A percentile compares a stretch with the other conserved stretches of the same genome.
Conservation (phyloP, 2,329 filamentous ascomycete genomes). For the Penicillium expansum region DNA sequence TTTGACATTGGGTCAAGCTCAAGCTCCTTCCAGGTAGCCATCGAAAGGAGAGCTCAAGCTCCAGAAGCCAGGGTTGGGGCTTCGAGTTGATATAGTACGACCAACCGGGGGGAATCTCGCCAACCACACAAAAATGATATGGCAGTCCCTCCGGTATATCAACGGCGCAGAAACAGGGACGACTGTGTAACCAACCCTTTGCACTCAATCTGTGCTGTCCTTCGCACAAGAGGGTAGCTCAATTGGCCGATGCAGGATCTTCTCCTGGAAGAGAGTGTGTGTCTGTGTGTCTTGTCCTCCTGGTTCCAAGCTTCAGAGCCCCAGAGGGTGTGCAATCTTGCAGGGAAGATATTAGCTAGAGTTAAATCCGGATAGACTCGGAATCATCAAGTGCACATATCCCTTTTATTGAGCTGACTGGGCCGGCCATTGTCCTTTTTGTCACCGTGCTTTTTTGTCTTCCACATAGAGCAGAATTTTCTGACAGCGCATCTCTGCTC, state of each 20-base stretch:
- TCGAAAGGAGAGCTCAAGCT: not conserved
- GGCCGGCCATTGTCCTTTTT: constrained; percentile 1
- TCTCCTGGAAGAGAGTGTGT: constrained; percentile 1
- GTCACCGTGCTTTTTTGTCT: not conserved
- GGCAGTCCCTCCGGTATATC: constrained; percentile 15
- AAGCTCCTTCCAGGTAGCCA: constrained; percentile 10
- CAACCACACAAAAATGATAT: not conserved
- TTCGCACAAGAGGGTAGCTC: constrained; percentile 1
- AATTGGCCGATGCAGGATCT: constrained; percentile 16
- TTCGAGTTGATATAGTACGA: constrained; percentile 9
- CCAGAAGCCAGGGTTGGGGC: not conserved
- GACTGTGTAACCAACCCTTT: constrained; percentile 18
- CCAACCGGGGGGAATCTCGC: not conserved
- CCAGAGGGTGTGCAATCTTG: constrained; percentile 2
- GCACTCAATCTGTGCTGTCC: not conserved
- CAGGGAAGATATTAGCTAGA: constrained; percentile 4
- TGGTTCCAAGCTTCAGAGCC: not conserved
- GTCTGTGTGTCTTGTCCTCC: constrained; percentile 4
- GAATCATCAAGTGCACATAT: constrained; percentile 7
- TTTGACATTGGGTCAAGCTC: constrained; percentile 16
- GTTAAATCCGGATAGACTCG: constrained; percentile 8
- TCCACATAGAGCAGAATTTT: not conserved
- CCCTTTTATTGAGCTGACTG: not conserved
- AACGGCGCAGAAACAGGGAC: constrained; percentile 4
- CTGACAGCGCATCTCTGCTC: constrained; percentile 7